A percentile compares a stretch with the other conserved stretches of the same genome.
Conservation (phyloP, 306 rosid genomes). For the Alnus glutinosa region DNA sequence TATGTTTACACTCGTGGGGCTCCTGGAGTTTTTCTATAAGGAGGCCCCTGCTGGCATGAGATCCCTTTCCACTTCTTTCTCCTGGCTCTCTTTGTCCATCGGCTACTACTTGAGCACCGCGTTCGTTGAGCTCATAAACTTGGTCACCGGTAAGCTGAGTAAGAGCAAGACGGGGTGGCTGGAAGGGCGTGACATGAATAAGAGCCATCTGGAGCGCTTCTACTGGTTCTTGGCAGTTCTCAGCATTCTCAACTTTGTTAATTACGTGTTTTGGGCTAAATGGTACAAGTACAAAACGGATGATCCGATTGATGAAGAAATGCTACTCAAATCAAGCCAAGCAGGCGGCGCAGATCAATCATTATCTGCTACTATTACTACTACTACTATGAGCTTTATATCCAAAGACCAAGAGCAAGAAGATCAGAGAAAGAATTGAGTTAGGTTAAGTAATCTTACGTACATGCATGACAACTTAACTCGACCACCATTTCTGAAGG, state of each 20-base stretch:
- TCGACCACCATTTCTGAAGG: no score
- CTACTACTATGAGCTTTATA: slow-evolving; percentile 8
- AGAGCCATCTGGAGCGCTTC: slow-evolving; percentile 37
- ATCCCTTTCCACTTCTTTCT: slow-evolving; percentile 52
- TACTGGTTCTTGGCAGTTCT: slow-evolving; percentile 57
- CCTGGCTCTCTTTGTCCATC: slow-evolving; percentile 49
- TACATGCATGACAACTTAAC: no score
- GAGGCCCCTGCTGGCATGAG: slow-evolving; percentile 59
- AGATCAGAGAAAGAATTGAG: background rate
- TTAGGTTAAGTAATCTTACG: background rate
- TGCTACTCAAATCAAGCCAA: no score
- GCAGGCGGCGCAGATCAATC: slow-evolving; percentile 6
- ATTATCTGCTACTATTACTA: background rate
- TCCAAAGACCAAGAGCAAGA: background rate
- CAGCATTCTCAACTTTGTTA: slow-evolving; percentile 42
- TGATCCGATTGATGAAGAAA: slow-evolving; percentile 24
- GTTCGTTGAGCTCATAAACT: slow-evolving; percentile 44
- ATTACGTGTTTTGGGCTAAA: slow-evolving; percentile 47
- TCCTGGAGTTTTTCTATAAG: slow-evolving; percentile 57
- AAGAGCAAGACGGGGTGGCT: slow-evolving; percentile 54
- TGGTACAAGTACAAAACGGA: slow-evolving; percentile 53
- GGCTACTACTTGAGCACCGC: slow-evolving; percentile 52
- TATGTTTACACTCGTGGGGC: slow-evolving; percentile 57
- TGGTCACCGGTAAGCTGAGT: slow-evolving; percentile 26
- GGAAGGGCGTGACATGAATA: slow-evolving; percentile 47